phyloP scores from a whole-genome alignment of 495 filamentous ascomycete species.

The Penicillium verhagenii region DNA sequence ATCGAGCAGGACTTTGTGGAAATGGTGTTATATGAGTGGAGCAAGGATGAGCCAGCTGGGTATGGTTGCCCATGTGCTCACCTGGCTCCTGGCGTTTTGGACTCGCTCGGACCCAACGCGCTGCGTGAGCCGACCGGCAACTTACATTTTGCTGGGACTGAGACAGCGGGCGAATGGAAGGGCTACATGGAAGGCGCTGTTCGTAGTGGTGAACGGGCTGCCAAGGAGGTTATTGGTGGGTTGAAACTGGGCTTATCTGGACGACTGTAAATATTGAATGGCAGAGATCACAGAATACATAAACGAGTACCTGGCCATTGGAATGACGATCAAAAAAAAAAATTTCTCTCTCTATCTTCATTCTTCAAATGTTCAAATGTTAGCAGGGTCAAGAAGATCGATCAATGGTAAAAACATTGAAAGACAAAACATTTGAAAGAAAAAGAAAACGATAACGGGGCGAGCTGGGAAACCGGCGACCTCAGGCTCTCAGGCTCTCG shows the following conservation, averaged over 20 bases:
- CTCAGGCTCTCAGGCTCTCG: neutral
- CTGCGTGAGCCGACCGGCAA: slow-evolving; percentile 25
- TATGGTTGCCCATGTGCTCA: slow-evolving; percentile 26
- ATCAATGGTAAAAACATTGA: too few species aligned
- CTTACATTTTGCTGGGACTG: slow-evolving; percentile 51
- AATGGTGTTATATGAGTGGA: slow-evolving; percentile 28
- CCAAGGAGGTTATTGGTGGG: slow-evolving; percentile 30
- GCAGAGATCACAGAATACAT: too few species aligned
- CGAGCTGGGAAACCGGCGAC: neutral
- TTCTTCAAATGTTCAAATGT: too few species aligned
- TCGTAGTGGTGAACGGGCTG: slow-evolving; percentile 34
- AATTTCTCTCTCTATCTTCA: too few species aligned
- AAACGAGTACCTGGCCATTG: too few species aligned
- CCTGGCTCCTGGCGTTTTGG: slow-evolving; percentile 25
- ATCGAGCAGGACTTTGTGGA: slow-evolving; percentile 12
- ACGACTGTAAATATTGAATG: neutral
- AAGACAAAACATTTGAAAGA: neutral
- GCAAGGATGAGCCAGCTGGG: slow-evolving; percentile 20
- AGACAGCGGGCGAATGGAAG: slow-evolving; percentile 43
- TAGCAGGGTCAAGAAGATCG: too few species aligned
- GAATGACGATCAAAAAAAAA: too few species aligned
- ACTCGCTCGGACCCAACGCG: slow-evolving; percentile 14
- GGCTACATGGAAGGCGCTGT: slow-evolving; percentile 54
- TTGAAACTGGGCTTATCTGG: neutral
- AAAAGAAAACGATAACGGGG: neutral